Base-by-base conservation (phyloP, 2,329 filamentous ascomycete species). In the Parastagonospora nodorum region DNA sequence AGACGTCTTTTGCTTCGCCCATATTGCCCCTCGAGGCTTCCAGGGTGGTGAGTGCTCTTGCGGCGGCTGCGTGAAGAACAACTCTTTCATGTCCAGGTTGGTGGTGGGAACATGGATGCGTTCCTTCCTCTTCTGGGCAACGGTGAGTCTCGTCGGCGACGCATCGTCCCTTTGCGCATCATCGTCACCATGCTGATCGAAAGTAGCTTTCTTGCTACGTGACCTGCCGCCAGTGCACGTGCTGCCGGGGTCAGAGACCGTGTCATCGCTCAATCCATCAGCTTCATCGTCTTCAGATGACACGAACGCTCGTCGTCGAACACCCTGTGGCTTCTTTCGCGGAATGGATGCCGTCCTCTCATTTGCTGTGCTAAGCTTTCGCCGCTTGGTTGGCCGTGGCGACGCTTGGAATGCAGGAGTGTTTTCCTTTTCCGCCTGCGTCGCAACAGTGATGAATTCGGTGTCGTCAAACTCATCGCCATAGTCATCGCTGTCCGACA, bases 391-490 rank as follows among this genome's bases (percentile, higher is more conserved):
- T 24, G 70, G 64, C 48, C 70, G 63, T 47, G 71, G 68, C 44
- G 69, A 74, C 33, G 58, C 43, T 32, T 54, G 70, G 55, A 74
- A 73, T 63, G 61, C 51, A 42, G 64, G 57, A 49, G 71, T 55
- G 32, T 60, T 60, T 48, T 64, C 58, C 27, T 63, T 62, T 60
- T 75, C 74, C 4, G 73, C 72, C 55, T 86, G 81, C 32, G 82
- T 84, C 16, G 85, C 78, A 6, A 81, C 86, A 31, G 81, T 75
- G 38, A 88, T 77, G 51, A 89, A 75, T 58, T 88, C 86, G 62
- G 87, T 86, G 53, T 89, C 87, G 45, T 83, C 80, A 45, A 88
- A 80, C 55, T 85, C 64, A 55, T 85, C 84, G 51, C 84, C 84
- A 64, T 84, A 88, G 39, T 87, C 84, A 35, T 88, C 84, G 52